Percentiles rank a stretch among this genome's conserved stretches.
Conservation (phyloP, 208 protist genomes). For the Leishmania aethiopica region DNA sequence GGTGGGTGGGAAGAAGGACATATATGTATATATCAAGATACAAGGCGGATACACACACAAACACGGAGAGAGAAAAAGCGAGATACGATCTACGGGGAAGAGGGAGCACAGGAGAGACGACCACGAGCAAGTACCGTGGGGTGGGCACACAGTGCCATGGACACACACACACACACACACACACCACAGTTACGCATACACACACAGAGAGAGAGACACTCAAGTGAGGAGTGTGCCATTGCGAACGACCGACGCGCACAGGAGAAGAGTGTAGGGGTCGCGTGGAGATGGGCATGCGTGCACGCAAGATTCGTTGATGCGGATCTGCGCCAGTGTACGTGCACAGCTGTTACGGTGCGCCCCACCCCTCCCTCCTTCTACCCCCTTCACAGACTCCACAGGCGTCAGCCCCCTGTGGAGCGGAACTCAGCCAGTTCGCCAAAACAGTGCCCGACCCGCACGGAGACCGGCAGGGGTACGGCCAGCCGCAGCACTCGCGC, state of each 20-base stretch:
- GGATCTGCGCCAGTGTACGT: neutral
- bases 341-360: neutral
- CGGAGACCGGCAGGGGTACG: constrained; percentile 70
- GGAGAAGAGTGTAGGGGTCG: neutral
- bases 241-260: neutral
- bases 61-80: too few relatives aligned
- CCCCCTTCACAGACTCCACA: neutral
- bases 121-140: neutral
- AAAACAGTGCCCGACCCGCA: constrained; percentile 52
- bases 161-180: neutral
- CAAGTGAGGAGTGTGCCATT: neutral
- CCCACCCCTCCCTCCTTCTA: neutral
- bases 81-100: neutral
- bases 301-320: neutral
- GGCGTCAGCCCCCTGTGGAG: neutral
- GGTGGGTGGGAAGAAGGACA: neutral
- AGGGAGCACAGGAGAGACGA: neutral
- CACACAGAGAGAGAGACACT: neutral
- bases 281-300: neutral
- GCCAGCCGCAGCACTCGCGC: constrained; percentile 31
- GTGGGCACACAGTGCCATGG: neutral
- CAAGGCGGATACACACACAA: neutral
- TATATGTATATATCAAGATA: neutral
- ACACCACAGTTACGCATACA: neutral
- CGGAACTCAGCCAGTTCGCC: constrained; percentile 41